Evolutionary conservation across 192 early-diverging fungal genomes (phyloP).

Genomic region (Nowakowskiella sp.): DNA sequence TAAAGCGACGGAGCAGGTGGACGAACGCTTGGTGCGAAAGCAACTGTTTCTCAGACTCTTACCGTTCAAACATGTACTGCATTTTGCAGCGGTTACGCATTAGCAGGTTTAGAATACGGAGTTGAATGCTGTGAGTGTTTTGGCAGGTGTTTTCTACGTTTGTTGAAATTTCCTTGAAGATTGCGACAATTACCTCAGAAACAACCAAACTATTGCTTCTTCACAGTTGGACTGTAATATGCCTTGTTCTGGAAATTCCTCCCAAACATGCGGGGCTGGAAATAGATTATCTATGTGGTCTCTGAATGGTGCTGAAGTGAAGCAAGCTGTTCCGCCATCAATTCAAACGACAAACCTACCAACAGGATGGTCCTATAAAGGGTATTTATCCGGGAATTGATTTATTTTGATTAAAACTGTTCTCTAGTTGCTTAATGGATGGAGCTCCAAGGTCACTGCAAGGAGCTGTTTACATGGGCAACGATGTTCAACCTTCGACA

Average conservation of each 20-base stretch:
- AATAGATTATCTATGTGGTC: not conserved
- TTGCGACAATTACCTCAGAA: not conserved
- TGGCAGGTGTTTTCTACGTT: no score
- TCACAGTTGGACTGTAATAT: not conserved
- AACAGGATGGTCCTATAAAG: not conserved
- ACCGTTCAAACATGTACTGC: no score
- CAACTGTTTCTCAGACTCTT: no score
- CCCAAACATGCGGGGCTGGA: not conserved
- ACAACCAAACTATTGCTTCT: not conserved
- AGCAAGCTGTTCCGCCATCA: not conserved
- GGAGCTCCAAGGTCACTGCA: not conserved
- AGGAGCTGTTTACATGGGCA: no score
- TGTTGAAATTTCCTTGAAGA: no score
- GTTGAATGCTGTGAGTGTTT: not conserved
- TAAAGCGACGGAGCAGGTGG: no score
- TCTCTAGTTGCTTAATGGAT: not conserved
- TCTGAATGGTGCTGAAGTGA: not conserved
- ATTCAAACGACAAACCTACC: not conserved
- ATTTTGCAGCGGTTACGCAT: no score
- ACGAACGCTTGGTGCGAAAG: no score
- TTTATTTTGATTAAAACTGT: not conserved
- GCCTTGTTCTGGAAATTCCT: not conserved
- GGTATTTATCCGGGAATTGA: not conserved
- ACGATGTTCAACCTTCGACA: no score
- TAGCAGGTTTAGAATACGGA: not conserved